Conservation (phyloP, 2,329 filamentous ascomycete species). For the Diaporthe citriasiana region DNA sequence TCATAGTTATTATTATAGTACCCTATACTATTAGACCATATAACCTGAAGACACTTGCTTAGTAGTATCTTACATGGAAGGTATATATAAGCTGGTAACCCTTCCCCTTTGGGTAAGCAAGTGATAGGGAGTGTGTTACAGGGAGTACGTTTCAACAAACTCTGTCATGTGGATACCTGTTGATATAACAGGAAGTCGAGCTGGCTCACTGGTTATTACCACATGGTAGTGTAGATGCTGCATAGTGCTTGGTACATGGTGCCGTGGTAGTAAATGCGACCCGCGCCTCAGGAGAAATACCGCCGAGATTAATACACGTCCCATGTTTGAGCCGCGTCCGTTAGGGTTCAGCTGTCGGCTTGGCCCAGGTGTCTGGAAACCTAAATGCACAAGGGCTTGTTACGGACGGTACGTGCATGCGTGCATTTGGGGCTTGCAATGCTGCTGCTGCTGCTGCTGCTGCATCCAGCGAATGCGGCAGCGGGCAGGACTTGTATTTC, state of each 20-base stretch:
- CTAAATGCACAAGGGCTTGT: too few species aligned
- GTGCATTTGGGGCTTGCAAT: background rate
- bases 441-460: too few species aligned
- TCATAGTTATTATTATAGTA: too few species aligned
- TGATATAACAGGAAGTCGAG: background rate
- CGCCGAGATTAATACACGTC: conserved; percentile 24
- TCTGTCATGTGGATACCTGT: background rate
- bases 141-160: too few species aligned
- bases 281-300: conserved; percentile 18
- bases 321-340: conserved; percentile 28
- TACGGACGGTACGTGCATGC: background rate
- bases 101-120: too few species aligned
- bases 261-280: background rate
- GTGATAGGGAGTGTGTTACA: too few species aligned
- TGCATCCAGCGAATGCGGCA: background rate
- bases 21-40: too few species aligned
- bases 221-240: too few species aligned
- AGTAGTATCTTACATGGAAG: too few species aligned
- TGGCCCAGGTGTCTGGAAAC: conserved; percentile 24
- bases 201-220: background rate
- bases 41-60: too few species aligned
- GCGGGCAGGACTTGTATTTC: background rate
- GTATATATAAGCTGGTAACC: too few species aligned
- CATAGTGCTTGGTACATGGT: too few species aligned
- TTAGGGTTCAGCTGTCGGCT: conserved; percentile 30